Base-by-base conservation (phyloP, 2,329 filamentous ascomycete species). In the Claviceps maximensis region DNA sequence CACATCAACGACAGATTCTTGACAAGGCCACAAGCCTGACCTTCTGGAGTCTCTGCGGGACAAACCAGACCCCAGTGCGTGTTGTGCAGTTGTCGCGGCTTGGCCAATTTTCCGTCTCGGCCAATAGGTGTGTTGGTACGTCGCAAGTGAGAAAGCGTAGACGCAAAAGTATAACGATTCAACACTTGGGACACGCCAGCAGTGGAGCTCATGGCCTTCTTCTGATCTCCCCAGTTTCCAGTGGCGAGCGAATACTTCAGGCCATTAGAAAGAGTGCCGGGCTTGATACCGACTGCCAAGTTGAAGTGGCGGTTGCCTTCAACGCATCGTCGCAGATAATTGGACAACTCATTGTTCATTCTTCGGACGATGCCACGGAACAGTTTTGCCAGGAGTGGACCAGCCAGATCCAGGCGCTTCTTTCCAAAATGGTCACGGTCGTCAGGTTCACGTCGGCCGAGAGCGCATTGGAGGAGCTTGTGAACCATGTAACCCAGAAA, bases 401-500 rank as follows among this genome's bases (percentile, higher is more conserved):
- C 93, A 53, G 93, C 91, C 62, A 98, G 78, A 74, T 98, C 93
- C 54, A 98, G 77, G 59, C 93, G 86, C 78, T 98, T 98, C 79
- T 97, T 97, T 63, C 93, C 93, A 64, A 98, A 96, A 69, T 98
- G 94, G 74, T 98, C 93, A 74, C 93, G 87, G 65, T 98, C 93
- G 64, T 98, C 93, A 27, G 89, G 89, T 66, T 97, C 93, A 57
- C 89, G 86, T 56, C 93, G 85, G 50, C 93, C 94, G 48, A 98
- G 78, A 52, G 90, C 88, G 66, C 90, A 95, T 69, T 96, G 91
- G 25, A 97, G 77, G 61, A 98, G 79, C 66, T 93, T 87, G 70
- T 98, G 91, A 47, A 97, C 88, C 91, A 98, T 98, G 71, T 98
- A 98, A 23, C 94, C 93, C 49, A 98, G 75, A 77, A 97, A 98